Evolutionary conservation across 139 green algal genomes (phyloP), one percentile per base, ranked within the genome.

Genomic region (Monoraphidium neglectum): DNA sequence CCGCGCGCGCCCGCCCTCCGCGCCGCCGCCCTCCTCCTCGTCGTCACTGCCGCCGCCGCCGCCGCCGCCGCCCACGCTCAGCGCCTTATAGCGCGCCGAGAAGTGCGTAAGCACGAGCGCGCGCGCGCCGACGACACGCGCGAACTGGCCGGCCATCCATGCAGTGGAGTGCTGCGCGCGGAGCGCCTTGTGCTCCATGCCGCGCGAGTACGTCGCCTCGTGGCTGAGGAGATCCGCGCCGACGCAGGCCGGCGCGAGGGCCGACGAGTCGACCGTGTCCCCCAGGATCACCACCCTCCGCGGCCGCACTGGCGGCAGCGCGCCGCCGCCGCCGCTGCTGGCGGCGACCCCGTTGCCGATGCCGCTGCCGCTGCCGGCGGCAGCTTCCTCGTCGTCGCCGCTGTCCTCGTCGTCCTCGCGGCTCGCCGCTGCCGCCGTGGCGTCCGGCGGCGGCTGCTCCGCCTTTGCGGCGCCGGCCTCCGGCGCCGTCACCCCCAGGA

Each of bases 91-190:
- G 35, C 95, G 82, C 12, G 84, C 86, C 28, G 70, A 90, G 83
- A 99, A 99, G 88, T 99, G 95, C 21, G 95, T 98, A 1, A 99
- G 88, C 63, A 98, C 87, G 12, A 99, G 86, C 4, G 32, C 38
- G 10, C 84, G 81, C 13, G 95, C 94, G 8, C 77, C 40, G n/a
- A 98, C 76, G 2, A 53, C 70, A 3, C 59, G 57, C 0, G 94
- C 95, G 89, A 98, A 99, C 3, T 63, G 70, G 40, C 95, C 94
- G 0, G 95, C 95, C 92, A 97, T 94, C 61, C 77, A 78, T 1
- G 88, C 90, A 10, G 95, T 99, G 62, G 88, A 96, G 88, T 99
- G 95, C 80, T 94, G 89, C 28, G 93, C 89, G 0, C 95, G 75
- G 33, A 74, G 43, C 28, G 92, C 92, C 81, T 97, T 97, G 33